Percentiles rank a stretch among this genome's conserved stretches.
These are phyloP conservation scores for Naematelia encephala DNA, from an alignment of 768 basidiomycete genomes.

Conservation along the genomic window DNA sequence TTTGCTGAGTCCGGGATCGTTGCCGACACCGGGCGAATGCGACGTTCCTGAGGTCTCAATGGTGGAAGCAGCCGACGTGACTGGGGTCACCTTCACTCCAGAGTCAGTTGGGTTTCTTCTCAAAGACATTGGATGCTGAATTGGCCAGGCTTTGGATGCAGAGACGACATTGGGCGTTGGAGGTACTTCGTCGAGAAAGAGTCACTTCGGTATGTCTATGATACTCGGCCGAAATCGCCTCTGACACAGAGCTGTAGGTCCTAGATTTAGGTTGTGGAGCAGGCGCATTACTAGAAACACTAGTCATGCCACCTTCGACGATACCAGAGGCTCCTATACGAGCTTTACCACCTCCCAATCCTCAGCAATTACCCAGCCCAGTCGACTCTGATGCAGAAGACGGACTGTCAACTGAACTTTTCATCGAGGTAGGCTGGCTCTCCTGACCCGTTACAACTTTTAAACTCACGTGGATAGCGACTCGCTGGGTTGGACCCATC, in stretches of 20 bases:
- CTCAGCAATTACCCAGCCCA: conserved; percentile 16
- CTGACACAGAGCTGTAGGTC: conserved; percentile 23
- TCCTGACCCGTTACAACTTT: background rate
- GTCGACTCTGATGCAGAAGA: conserved; percentile 19
- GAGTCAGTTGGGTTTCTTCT: conserved; percentile 32
- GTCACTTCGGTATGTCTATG: conserved; percentile 39
- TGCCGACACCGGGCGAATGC: conserved; percentile 14
- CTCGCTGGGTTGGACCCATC: conserved; percentile 48
- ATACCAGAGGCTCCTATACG: conserved; percentile 39
- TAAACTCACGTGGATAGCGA: conserved; percentile 26
- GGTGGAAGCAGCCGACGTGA: conserved; percentile 45
- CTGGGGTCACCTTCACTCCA: conserved; percentile 46
- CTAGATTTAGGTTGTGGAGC: conserved; percentile 51
- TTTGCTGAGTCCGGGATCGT: conserved; percentile 20
- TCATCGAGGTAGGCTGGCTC: conserved; percentile 39
- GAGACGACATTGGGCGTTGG: conserved; percentile 46
- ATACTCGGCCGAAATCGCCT: background rate
- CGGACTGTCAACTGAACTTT: conserved; percentile 30
- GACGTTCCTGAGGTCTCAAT: conserved; percentile 38
- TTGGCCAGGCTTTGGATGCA: conserved; percentile 40
- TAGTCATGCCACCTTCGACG: conserved; percentile 43
- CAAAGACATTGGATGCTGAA: background rate
- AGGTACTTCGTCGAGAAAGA: conserved; percentile 39
- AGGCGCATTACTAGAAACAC: conserved; percentile 44
- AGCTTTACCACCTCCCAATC: conserved; percentile 1